Evolutionary conservation across 148 eudicot species (phyloP), one percentile per base, ranked within the genome.

Genomic region (Polygonum maritimum): DNA sequence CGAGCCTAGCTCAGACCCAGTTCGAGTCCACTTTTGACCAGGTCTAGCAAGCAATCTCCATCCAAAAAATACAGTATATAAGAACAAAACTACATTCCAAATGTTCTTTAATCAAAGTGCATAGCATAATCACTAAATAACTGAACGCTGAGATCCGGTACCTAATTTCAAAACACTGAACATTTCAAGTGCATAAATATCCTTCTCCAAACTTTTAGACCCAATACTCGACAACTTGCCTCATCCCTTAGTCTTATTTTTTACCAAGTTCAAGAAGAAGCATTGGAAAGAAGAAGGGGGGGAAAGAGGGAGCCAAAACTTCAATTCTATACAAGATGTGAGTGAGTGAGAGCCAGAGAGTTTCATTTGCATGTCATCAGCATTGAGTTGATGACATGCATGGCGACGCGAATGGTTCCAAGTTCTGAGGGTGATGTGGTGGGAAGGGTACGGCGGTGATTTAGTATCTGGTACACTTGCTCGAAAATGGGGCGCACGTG

Each of bases 381-480:
- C 94, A 92, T 86, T 54, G 98, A 88, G 81, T 91, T 89, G 86
- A 96, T 86, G 79, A 96, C 86, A 45, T 89, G 92, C 91, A 89
- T 85, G 57, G 89, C 74, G 26, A 92, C 77, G 21, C 98, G 97
- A 55, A 88, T 82, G 81, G 81, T 89, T 15, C 92, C 77, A 22
- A 85, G 71, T 74, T 95, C 99, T 1, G 86, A 18, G 7, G 86
- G 26, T 3, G 86, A 77, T 15, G 88, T 83, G 11, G 84, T 84
- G 2, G 92, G 88, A 55, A 88, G 84, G 85, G 76, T 89, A 5
- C 97, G 88, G 51, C 88, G 96, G 79, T 92, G 92, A 80, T 81
- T 86, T 63, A 95, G 77, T 39, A 95, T 95, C 83, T 91, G 94
- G 83, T 91, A 89, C 21, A 95, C 97, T 86, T 95, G 99, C 83